Conservation (phyloP, 1,284 basidiomycete species). For the Peniophora sp. region DNA sequence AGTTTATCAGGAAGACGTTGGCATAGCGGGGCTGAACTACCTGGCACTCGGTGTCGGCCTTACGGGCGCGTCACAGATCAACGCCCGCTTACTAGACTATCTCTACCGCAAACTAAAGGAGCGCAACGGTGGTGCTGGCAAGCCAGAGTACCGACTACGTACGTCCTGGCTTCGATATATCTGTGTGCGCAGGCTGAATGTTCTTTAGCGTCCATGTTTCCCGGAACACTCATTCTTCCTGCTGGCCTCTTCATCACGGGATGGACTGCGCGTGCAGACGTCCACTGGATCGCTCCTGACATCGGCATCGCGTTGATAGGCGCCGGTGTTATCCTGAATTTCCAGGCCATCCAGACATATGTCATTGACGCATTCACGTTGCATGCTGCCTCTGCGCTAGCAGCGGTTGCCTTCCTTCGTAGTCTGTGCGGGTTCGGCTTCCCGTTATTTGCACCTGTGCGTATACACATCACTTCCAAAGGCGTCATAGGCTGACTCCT, state of each 20-base stretch:
- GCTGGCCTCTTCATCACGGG: slow-evolving; percentile 57
- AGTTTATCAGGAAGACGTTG: slow-evolving; percentile 34
- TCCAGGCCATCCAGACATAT: slow-evolving; percentile 56
- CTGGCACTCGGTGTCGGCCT: slow-evolving; percentile 48
- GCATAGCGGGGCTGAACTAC: slow-evolving; percentile 48
- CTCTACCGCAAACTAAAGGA: slow-evolving; percentile 38
- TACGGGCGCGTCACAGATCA: slow-evolving; percentile 39
- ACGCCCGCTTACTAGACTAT: slow-evolving; percentile 41
- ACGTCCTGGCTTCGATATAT: not conserved
- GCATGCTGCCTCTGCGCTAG: slow-evolving; percentile 58
- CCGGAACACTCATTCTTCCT: slow-evolving; percentile 46
- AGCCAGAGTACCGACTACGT: slow-evolving; percentile 30
- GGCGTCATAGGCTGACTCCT: too few species aligned
- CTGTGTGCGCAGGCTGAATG: not conserved
- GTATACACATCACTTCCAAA: too few species aligned
- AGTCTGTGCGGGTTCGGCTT: slow-evolving; percentile 60
- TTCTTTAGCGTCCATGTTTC: slow-evolving; percentile 46
- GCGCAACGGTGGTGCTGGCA: slow-evolving; percentile 36
- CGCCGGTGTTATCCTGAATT: slow-evolving; percentile 44
- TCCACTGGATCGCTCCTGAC: slow-evolving; percentile 64
- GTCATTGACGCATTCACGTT: slow-evolving; percentile 62
- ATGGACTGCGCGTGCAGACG: slow-evolving; percentile 48
- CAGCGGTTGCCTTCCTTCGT: slow-evolving; percentile 48
- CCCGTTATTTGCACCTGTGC: slow-evolving; percentile 54
- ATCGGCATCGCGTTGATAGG: slow-evolving; percentile 52